Conservation (phyloP, 768 basidiomycete species). For the Pluteus cervinus region DNA sequence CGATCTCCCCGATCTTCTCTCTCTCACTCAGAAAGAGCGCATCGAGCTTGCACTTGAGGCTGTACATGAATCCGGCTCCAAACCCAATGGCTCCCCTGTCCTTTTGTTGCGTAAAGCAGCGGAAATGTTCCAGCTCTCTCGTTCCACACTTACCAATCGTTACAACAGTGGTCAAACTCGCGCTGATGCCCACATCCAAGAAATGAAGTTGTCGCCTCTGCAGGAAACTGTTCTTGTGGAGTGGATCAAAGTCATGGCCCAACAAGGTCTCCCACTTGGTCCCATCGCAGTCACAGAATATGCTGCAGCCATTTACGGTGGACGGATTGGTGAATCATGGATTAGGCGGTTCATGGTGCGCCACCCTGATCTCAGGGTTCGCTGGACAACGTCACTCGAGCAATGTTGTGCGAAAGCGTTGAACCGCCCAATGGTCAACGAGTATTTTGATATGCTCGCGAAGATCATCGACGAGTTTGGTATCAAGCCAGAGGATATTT, state of each 20-base stretch:
- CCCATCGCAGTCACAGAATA: constrained; percentile 9
- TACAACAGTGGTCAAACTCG: background rate
- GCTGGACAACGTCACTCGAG: constrained; percentile 15
- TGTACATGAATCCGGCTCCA: too few species aligned
- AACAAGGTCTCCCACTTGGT: constrained; percentile 14
- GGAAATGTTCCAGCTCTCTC: background rate
- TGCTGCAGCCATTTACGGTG: constrained; percentile 10
- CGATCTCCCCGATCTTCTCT: background rate
- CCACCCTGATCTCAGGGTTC: constrained; percentile 18
- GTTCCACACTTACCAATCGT: background rate
- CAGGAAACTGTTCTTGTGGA: constrained; percentile 18
- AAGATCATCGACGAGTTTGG: constrained; percentile 10
- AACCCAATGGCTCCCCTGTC: too few species aligned
- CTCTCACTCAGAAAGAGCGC: background rate
- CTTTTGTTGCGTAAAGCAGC: background rate
- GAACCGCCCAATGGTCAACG: constrained; percentile 6
- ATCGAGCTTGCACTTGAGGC: background rate
- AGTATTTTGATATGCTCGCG: constrained; percentile 12
- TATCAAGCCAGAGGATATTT: constrained; percentile 19
- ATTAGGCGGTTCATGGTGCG: constrained; percentile 9
- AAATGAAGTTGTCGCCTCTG: constrained; percentile 9
- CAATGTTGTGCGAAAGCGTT: background rate
- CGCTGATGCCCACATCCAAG: background rate
- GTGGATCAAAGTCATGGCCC: constrained; percentile 16
- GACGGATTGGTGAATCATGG: constrained; percentile 12